These are phyloP conservation scores for Alternaria postmessia DNA, from an alignment of 2,329 filamentous ascomycete species.

Conservation along the genomic window DNA sequence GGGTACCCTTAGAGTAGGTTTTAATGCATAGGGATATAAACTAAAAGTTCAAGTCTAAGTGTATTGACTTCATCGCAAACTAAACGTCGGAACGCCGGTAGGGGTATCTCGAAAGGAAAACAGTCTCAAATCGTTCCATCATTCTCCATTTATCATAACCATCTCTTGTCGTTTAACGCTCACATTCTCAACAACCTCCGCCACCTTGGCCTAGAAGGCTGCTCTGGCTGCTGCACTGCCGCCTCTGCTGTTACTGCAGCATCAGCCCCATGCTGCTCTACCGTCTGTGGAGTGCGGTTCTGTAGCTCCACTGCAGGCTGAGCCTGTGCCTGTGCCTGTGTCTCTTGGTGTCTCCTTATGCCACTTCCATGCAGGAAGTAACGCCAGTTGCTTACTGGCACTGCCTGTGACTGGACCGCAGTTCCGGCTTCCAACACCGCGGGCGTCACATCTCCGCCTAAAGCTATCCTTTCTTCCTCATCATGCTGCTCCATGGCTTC, in stretches of 20 bases:
- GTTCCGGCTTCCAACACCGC: conserved; percentile 5
- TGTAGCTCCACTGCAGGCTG: conserved; percentile 8
- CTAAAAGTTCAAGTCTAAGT: not conserved
- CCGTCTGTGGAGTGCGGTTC: not conserved
- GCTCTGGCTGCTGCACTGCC: not conserved
- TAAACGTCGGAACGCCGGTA: not conserved
- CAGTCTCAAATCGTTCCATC: not conserved
- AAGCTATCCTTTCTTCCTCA: conserved; percentile 17
- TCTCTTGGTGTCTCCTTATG: not conserved
- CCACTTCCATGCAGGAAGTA: conserved; percentile 20
- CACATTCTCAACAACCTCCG: not conserved
- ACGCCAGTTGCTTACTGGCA: conserved; percentile 19
- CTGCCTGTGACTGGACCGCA: not conserved
- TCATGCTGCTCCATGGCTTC: conserved; percentile 29
- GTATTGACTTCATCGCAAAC: not conserved
- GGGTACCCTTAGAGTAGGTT: not conserved
- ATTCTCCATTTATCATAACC: not conserved
- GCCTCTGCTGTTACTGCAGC: not conserved
- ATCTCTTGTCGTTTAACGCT: not conserved
- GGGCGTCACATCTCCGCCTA: not conserved
- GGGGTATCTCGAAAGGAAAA: conserved; percentile 4
- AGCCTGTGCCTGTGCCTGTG: not conserved
- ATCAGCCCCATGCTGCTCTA: not conserved
- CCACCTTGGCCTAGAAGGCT: not conserved
- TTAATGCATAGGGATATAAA: not conserved